These are phyloP conservation scores for Aspergillus nomiae DNA, from an alignment of 2,329 filamentous ascomycete genomes.

Conservation along the genomic window DNA sequence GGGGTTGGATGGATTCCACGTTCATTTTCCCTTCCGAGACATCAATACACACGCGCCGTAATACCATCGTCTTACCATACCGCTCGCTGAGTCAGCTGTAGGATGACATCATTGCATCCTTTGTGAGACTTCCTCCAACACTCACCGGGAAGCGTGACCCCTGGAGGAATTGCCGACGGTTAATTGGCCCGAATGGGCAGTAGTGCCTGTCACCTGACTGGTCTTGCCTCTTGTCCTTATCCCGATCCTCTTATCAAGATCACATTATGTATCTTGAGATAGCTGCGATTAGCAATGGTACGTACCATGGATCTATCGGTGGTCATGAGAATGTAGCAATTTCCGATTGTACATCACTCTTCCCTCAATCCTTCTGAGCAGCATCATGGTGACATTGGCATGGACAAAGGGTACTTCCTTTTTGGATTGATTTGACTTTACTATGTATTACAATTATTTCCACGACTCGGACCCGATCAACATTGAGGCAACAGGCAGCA, in stretches of 20 bases:
- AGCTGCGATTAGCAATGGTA: not conserved
- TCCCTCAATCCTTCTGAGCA: not conserved
- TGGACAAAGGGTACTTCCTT: too few relatives aligned
- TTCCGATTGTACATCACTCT: not conserved
- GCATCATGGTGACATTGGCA: not conserved
- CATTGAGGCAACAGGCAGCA: not conserved
- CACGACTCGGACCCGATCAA: not conserved
- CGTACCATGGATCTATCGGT: not conserved
- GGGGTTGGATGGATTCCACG: constrained; percentile 15
- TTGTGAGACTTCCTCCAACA: not conserved
- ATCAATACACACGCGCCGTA: not conserved
- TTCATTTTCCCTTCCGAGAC: constrained; percentile 1
- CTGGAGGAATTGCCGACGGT: constrained; percentile 1
- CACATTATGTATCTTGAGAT: not conserved
- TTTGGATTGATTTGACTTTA: too few relatives aligned
- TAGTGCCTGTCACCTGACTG: not conserved
- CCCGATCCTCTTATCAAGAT: not conserved
- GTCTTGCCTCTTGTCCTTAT: too few relatives aligned
- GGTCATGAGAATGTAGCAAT: not conserved
- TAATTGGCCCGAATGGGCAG: not conserved
- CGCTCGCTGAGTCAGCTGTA: not conserved
- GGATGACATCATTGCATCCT: not conserved
- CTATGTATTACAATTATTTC: not conserved
- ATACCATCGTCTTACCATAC: not conserved
- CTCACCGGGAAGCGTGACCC: constrained; percentile 1